A percentile compares a stretch with the other conserved stretches of the same genome.
phyloP scores from a whole-genome alignment of 176 grass and related monocot species.

The Neostapfia colusana region DNA sequence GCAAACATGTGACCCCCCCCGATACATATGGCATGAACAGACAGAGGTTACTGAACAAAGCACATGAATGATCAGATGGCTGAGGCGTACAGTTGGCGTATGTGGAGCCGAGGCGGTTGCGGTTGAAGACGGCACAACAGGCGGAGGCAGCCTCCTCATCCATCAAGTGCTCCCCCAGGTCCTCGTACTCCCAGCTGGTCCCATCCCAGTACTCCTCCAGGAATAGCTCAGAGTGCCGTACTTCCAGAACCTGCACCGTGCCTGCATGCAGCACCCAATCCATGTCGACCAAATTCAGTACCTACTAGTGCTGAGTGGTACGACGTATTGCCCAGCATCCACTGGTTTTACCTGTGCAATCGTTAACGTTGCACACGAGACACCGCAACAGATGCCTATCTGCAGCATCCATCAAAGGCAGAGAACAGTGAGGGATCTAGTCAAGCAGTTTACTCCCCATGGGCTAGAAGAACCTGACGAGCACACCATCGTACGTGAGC shows the following conservation, averaged over 20 bases:
- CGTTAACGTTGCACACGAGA: slow-evolving; percentile 63
- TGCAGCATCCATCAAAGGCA: slow-evolving; percentile 41
- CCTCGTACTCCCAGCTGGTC: slow-evolving; percentile 76
- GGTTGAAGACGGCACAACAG: slow-evolving; percentile 68
- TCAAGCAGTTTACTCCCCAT: not conserved
- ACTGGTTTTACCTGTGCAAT: slow-evolving; percentile 57
- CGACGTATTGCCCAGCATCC: not conserved
- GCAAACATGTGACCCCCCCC: not conserved
- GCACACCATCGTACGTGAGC: not conserved
- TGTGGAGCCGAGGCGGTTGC: slow-evolving; percentile 11
- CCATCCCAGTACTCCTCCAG: slow-evolving; percentile 64
- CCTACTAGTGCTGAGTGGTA: not conserved
- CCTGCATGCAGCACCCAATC: slow-evolving; percentile 61
- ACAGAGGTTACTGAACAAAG: not conserved
- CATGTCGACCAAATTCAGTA: slow-evolving; percentile 31
- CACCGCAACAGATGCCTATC: slow-evolving; percentile 80
- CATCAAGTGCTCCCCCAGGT: slow-evolving; percentile 57
- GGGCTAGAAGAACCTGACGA: not conserved
- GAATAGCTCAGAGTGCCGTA: slow-evolving; percentile 77
- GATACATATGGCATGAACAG: not conserved
- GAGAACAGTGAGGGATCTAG: slow-evolving; percentile 12
- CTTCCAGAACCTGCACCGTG: slow-evolving; percentile 81
- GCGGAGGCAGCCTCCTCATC: slow-evolving; percentile 37
- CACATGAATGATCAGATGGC: slow-evolving; percentile 15
- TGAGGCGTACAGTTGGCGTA: slow-evolving; percentile 45